Evolutionary conservation across 371 early-diverging fungal species (phyloP).

Genomic region (Choanephora cucurbitarum): DNA sequence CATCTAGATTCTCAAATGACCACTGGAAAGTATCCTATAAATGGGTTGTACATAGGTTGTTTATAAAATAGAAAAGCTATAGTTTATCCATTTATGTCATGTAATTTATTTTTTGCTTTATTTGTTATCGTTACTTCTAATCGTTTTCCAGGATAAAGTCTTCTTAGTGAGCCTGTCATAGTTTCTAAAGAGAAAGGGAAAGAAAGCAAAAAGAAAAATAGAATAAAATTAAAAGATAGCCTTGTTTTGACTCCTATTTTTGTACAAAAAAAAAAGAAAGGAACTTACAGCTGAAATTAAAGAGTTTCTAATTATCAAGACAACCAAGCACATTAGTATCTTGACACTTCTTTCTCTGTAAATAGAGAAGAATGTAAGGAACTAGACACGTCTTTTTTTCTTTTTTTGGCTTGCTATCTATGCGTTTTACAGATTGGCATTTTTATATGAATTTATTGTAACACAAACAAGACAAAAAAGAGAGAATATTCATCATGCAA

Average conservation of each 20-base stretch:
- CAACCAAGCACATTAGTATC: too few relatives aligned
- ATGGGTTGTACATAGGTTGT: neutral
- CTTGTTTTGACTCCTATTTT: neutral
- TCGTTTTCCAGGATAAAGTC: conserved; percentile 44
- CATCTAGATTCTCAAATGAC: conserved; percentile 57
- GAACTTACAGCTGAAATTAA: too few relatives aligned
- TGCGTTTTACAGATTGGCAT: too few relatives aligned
- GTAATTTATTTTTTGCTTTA: neutral
- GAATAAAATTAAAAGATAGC: neutral
- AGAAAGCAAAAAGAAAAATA: neutral
- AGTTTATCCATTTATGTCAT: neutral
- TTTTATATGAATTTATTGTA: too few relatives aligned
- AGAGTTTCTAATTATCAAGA: too few relatives aligned
- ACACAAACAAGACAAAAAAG: too few relatives aligned
- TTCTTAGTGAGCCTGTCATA: conserved; percentile 14
- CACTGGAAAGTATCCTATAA: conserved; percentile 58
- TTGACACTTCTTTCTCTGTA: too few relatives aligned
- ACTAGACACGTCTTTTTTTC: too few relatives aligned
- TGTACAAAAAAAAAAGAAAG: too few relatives aligned
- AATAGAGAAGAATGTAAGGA: too few relatives aligned
- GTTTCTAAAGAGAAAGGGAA: neutral
- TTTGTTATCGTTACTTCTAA: conserved; percentile 34
- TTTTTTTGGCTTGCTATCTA: too few relatives aligned
- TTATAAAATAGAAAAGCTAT: neutral
- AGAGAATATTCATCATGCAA: too few relatives aligned